Percentiles rank a stretch among this genome's conserved stretches.
phyloP scores from a whole-genome alignment of 352 stramenopile genomes.

The Phytophthora uliginosa region DNA sequence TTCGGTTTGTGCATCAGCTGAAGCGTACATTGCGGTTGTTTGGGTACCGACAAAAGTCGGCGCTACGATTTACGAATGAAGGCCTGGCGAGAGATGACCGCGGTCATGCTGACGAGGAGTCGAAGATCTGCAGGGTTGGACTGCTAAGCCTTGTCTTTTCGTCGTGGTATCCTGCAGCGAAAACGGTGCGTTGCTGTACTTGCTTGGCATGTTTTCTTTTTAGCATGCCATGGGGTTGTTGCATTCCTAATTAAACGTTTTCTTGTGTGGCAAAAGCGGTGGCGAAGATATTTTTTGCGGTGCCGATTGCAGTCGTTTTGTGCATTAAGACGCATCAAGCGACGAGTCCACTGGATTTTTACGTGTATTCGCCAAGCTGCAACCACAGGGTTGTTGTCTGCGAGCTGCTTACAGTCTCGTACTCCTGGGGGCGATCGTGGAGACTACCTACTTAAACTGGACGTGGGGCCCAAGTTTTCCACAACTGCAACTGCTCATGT shows the following conservation, averaged over 20 bases:
- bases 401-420: constrained; percentile 49
- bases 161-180: constrained; percentile 42
- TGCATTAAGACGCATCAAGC: constrained; percentile 41
- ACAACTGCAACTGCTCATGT: constrained; percentile 60
- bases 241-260: too few relatives aligned
- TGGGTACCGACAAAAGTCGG: constrained; percentile 70
- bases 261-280: constrained; percentile 41
- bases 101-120: constrained; percentile 38
- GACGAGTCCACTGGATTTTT: constrained; percentile 36
- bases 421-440: constrained; percentile 47
- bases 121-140: constrained; percentile 53
- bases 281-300: constrained; percentile 50
- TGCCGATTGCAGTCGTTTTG: constrained; percentile 49
- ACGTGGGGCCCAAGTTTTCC: constrained; percentile 68
- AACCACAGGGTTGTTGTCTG: constrained; percentile 54
- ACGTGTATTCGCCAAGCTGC: constrained; percentile 47
- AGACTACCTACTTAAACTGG: constrained; percentile 75
- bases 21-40: constrained; percentile 75
- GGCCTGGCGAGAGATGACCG: constrained; percentile 20
- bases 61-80: constrained; percentile 46
- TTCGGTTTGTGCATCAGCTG: constrained; percentile 47
- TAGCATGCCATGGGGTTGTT: too few relatives aligned
- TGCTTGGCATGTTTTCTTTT: not conserved
- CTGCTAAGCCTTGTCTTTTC: constrained; percentile 65
- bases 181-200: constrained; percentile 40